phyloP scores from a whole-genome alignment of 2,329 filamentous ascomycete genomes.

The Cercospora beticola region DNA sequence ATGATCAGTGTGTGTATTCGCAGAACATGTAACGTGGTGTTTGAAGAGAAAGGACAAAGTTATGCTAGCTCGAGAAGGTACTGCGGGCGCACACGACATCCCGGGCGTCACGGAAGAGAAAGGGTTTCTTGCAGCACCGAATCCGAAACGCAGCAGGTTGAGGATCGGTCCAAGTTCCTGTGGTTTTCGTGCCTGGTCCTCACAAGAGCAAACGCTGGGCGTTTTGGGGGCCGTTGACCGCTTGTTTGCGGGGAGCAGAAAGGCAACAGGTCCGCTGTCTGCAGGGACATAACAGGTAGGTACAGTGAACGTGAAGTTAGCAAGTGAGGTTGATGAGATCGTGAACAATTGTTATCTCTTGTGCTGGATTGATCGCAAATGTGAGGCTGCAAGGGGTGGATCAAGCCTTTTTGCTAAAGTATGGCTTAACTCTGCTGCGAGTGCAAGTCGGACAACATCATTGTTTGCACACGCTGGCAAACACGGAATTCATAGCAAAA shows the following conservation, averaged over 20 bases:
- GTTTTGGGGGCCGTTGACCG: background rate
- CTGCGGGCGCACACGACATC: background rate
- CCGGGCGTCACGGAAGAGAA: background rate
- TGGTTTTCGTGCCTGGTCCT: conserved; percentile 9
- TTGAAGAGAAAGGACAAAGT: background rate
- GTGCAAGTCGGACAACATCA: background rate
- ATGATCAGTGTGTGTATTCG: background rate
- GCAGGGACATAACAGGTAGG: background rate
- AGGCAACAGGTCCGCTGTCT: background rate
- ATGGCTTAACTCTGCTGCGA: conserved; percentile 4
- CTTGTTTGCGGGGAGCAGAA: background rate
- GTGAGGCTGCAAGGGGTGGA: conserved; percentile 11
- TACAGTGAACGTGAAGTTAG: background rate
- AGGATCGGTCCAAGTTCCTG: conserved; percentile 3
- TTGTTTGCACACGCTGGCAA: background rate
- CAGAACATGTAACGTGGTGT: background rate
- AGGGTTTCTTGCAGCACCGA: conserved; percentile 8
- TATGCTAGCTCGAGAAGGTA: background rate
- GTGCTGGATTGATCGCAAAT: background rate
- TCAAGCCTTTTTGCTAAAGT: conserved; percentile 7
- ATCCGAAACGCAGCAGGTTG: conserved; percentile 7
- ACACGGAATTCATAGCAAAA: background rate
- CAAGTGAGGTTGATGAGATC: background rate
- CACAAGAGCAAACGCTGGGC: conserved; percentile 1
- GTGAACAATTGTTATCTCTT: background rate